Conservation (phyloP, 495 filamentous ascomycete species). For the Talaromyces liani region DNA sequence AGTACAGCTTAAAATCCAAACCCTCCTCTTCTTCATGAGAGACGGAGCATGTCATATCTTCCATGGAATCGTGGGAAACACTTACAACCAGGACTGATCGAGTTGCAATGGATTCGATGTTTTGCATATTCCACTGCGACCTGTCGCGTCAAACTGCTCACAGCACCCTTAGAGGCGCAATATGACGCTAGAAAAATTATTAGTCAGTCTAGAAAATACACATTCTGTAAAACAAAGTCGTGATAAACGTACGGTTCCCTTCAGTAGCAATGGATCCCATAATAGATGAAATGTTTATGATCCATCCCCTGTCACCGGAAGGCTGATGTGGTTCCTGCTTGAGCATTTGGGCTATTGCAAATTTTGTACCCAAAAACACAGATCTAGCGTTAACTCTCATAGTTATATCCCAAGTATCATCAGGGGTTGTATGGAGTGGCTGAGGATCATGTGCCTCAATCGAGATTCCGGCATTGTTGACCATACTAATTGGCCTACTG, state of each 20-base stretch:
- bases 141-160: conserved; percentile 39
- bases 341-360: conserved; percentile 44
- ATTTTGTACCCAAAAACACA: conserved; percentile 45
- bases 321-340: conserved; percentile 31
- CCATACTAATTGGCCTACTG: conserved; percentile 25
- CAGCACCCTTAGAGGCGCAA: conserved; percentile 45
- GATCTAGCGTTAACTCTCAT: conserved; percentile 38
- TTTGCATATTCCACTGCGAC: conserved; percentile 45
- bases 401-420: conserved; percentile 35
- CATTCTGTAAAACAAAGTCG: neutral
- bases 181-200: conserved; percentile 31
- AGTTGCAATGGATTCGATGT: conserved; percentile 47
- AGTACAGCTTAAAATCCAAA: too few species aligned
- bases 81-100: conserved; percentile 48
- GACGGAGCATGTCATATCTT: neutral
- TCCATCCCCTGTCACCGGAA: conserved; percentile 46
- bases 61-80: neutral
- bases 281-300: conserved; percentile 45
- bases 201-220: neutral
- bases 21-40: neutral
- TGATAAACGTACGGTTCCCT: conserved; percentile 12
- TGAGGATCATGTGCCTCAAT: conserved; percentile 16
- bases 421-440: conserved; percentile 30
- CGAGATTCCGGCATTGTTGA: conserved; percentile 48
- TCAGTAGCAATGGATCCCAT: conserved; percentile 33